Evolutionary conservation across 495 filamentous ascomycete species (phyloP), one percentile per base, ranked within the genome.

Genomic region (Talaromyces stipitatus): DNA sequence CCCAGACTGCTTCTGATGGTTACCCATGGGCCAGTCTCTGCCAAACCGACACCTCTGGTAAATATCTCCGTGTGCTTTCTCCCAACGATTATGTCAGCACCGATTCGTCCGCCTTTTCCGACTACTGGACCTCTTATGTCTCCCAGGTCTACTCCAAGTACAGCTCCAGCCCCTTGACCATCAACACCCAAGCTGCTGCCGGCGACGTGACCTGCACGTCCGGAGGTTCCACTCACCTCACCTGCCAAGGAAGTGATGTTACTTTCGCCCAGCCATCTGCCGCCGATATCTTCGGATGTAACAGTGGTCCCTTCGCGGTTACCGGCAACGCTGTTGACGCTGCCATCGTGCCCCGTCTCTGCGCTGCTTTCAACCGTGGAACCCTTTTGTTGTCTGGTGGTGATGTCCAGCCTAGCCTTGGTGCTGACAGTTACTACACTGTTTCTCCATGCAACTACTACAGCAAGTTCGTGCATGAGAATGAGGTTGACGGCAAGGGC

Each of bases 261-360:
- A 58, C 72, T 0, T 89, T 89, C 66, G 58, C 64, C 5, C 71
- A 80, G 61, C 87, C 87, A 2, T 70, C 72, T 20, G 77, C 82
- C 0, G 68, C 61, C 11, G 87, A 90, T 61, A 84, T 91, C 61
- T 89, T 89, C 71, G 78, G 73, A 58, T 89, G 86, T 74, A 83
- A 75, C 60, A 82, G 79, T 12, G 87, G 87, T 0, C 80, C 85
- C 1, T 91, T 91, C 63, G 77, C 71, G 1, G 24, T 55, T 28
- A 69, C 74, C 12, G 73, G 75, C 3, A 75, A 80, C 36, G 26
- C 61, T 4, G 72, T 68, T 20, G 65, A 74, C 24, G 77, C 77
- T 18, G 78, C 74, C 2, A 74, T 90, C 23, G 82, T 83, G 10
- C 83, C 87, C 0, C 76, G 87, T 14, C 68, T 91, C 20, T 79